A percentile compares a stretch with the other conserved stretches of the same genome.
Evolutionary conservation across 1,284 basidiomycete species (phyloP).

Genomic region (Pterulicium gracile): DNA sequence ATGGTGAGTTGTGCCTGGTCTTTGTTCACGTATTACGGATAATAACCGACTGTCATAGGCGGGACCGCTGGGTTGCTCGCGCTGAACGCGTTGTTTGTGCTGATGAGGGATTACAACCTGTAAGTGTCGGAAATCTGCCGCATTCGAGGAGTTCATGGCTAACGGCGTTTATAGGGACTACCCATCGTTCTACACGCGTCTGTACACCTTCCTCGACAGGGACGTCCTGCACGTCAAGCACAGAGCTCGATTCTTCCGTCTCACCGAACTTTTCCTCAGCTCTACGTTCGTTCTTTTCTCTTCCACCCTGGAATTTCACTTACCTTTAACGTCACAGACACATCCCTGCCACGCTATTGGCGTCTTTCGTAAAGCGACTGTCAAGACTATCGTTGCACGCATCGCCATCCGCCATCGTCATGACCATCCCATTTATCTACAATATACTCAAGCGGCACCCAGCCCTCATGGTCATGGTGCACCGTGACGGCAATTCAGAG

Average conservation of each 20-base stretch:
- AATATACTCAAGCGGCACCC: conserved; percentile 93
- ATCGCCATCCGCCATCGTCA: conserved; percentile 84
- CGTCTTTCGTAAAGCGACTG: conserved; percentile 90
- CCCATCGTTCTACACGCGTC: conserved; percentile 89
- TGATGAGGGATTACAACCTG: conserved; percentile 94
- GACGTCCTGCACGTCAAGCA: conserved; percentile 88
- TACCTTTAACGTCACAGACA: conserved; percentile 40
- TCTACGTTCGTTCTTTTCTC: conserved; percentile 57
- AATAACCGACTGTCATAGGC: conserved; percentile 29
- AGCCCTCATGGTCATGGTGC: conserved; percentile 87
- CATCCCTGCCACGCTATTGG: conserved; percentile 80
- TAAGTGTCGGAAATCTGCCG: conserved; percentile 26
- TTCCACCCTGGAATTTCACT: conserved; percentile 2
- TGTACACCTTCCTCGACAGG: conserved; percentile 83
- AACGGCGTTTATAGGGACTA: conserved; percentile 61
- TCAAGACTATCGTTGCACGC: conserved; percentile 77
- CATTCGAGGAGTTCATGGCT: conserved; percentile 1
- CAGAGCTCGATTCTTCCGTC: conserved; percentile 89
- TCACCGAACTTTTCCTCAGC: conserved; percentile 83
- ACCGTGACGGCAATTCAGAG: conserved; percentile 43
- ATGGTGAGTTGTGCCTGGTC: conserved; percentile 33
- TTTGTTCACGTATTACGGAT: background rate
- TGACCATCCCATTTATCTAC: conserved; percentile 90
- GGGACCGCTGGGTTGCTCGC: conserved; percentile 85
- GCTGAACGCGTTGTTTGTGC: conserved; percentile 83